These are phyloP conservation scores for Talaromyces thailandensis DNA, from an alignment of 495 filamentous ascomycete genomes.

Conservation along the genomic window DNA sequence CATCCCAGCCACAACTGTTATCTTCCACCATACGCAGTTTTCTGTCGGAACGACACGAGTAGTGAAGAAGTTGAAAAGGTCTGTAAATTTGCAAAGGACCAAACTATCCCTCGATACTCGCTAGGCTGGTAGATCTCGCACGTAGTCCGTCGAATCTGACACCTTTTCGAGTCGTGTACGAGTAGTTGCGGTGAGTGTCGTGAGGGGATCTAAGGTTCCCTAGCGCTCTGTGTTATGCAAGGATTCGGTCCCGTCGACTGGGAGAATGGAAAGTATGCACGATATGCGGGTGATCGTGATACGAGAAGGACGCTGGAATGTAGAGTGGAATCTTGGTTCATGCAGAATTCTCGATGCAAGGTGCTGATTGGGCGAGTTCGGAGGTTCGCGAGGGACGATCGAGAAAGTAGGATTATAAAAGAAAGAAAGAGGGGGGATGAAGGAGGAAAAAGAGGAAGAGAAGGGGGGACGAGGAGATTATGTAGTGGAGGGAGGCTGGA, in stretches of 20 bases:
- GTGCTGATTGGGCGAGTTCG: background rate
- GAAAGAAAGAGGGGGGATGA: constrained; percentile 10
- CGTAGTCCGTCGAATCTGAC: background rate
- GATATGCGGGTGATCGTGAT: constrained; percentile 8
- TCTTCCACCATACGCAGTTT: constrained; percentile 3
- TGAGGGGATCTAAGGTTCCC: constrained; percentile 1
- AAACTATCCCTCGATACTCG: background rate
- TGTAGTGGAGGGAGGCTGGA: constrained; percentile 14
- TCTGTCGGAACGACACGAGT: background rate
- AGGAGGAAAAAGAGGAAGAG: constrained; percentile 6
- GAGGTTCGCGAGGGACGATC: background rate
- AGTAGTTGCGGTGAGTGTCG: constrained; percentile 3
- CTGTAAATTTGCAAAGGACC: background rate
- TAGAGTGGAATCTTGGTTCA: constrained; percentile 2
- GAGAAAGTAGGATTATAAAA: background rate
- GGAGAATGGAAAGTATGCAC: constrained; percentile 23
- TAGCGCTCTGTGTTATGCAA: constrained; percentile 10
- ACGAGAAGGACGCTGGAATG: constrained; percentile 15
- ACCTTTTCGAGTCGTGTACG: background rate
- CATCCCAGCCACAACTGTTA: constrained; percentile 25
- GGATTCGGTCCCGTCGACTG: constrained; percentile 14
- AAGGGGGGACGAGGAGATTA: constrained; percentile 5
- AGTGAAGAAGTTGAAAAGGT: background rate
- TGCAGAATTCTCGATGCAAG: background rate
- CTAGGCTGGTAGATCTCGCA: background rate